phyloP scores from a whole-genome alignment of 2,329 filamentous ascomycete species.

The Colletotrichum acutatum region DNA sequence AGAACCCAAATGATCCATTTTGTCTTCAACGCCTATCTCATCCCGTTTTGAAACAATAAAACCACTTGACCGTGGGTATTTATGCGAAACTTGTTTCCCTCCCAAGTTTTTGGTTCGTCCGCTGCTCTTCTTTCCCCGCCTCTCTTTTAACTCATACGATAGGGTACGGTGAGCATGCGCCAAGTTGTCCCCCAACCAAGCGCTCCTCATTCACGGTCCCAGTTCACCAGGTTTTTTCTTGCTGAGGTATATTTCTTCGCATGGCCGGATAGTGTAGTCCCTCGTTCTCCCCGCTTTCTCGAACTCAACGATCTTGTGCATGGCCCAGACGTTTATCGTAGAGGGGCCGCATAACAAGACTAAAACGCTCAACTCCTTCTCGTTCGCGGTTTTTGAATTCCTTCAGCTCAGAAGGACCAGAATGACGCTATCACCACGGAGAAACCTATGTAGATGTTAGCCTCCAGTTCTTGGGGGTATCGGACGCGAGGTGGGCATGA shows the following conservation, averaged over 20 bases:
- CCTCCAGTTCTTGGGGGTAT: neutral
- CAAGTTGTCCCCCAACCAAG: neutral
- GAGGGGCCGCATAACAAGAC: constrained; percentile 8
- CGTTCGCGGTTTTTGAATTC: constrained; percentile 6
- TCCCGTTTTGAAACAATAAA: constrained; percentile 39
- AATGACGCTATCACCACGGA: constrained; percentile 89
- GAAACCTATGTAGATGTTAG: constrained; percentile 67
- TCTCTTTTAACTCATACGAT: neutral
- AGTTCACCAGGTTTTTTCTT: neutral
- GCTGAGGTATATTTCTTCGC: neutral
- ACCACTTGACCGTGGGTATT: constrained; percentile 39
- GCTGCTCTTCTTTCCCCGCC: neutral
- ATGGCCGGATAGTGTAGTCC: neutral
- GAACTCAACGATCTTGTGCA: neutral
- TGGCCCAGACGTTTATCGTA: neutral
- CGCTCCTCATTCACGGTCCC: neutral
- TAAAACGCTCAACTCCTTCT: constrained; percentile 19
- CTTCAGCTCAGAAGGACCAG: constrained; percentile 81
- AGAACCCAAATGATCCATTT: constrained; percentile 31
- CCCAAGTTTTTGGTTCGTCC: neutral
- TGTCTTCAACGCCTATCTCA: constrained; percentile 53
- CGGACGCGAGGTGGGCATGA: neutral
- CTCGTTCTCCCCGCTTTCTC: neutral
- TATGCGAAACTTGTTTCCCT: constrained; percentile 14
- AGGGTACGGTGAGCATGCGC: neutral